A percentile compares a stretch with the other conserved stretches of the same genome.
phyloP scores from a whole-genome alignment of 768 basidiomycete genomes.

The Erythrobasidium yunnanense region DNA sequence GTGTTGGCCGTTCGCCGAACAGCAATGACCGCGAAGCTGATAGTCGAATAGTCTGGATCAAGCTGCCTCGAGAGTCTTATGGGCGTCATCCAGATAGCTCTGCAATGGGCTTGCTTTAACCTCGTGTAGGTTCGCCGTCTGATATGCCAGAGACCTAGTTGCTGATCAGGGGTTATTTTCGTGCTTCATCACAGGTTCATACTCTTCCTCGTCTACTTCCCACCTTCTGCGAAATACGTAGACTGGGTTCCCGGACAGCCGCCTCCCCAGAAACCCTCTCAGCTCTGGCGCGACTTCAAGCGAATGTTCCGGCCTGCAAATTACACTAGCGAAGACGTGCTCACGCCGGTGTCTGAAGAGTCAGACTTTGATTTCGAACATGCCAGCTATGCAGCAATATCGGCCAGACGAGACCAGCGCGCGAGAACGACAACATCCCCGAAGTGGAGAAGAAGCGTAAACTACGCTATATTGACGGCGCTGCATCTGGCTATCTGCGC shows the following conservation, averaged over 20 bases:
- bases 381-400: background rate
- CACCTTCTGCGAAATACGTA: slow-evolving; percentile 63
- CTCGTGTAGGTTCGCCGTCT: slow-evolving; percentile 56
- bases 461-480: slow-evolving; percentile 59
- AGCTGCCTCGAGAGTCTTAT: slow-evolving; percentile 65
- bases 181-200: slow-evolving; percentile 53
- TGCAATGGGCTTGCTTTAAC: slow-evolving; percentile 76
- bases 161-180: background rate
- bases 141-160: background rate
- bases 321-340: background rate
- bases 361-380: background rate
- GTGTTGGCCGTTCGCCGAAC: slow-evolving; percentile 39
- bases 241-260: slow-evolving; percentile 17
- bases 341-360: background rate
- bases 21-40: background rate
- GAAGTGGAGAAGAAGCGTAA: slow-evolving; percentile 68
- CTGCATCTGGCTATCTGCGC: slow-evolving; percentile 56
- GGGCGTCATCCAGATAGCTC: slow-evolving; percentile 66
- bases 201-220: slow-evolving; percentile 86
- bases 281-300: slow-evolving; percentile 5
- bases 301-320: slow-evolving; percentile 10
- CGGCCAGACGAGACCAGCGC: background rate
- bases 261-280: background rate
- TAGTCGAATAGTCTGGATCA: background rate
- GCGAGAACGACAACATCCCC: slow-evolving; percentile 30